A percentile compares a stretch with the other conserved stretches of the same genome.
Conservation (phyloP, 805 yeast species). For the Sugiyamaella mastotermitis region DNA sequence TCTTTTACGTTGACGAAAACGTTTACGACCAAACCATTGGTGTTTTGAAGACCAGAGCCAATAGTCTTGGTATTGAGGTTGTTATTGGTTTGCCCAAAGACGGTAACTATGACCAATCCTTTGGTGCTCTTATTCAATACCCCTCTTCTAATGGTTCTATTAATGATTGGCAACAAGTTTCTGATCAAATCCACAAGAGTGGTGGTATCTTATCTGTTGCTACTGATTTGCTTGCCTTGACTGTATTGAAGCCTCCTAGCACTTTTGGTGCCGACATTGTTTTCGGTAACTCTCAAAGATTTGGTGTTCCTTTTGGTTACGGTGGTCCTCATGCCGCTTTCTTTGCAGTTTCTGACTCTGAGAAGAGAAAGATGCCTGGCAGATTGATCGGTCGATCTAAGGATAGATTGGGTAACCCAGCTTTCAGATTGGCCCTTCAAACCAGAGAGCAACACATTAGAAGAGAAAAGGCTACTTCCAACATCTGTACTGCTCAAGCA, state of each 20-base stretch:
- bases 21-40: conserved; percentile 82
- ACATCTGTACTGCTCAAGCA: conserved; percentile 98
- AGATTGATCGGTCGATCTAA: conserved; percentile 89
- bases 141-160: conserved; percentile 83
- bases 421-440: conserved; percentile 87
- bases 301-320: conserved; percentile 96
- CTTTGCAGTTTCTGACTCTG: conserved; percentile 75
- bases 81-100: conserved; percentile 44
- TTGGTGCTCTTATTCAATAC: conserved; percentile 86
- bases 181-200: conserved; percentile 55
- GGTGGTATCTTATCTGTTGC: conserved; percentile 81
- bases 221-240: conserved; percentile 86
- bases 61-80: conserved; percentile 62
- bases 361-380: conserved; percentile 93
- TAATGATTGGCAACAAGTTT: conserved; percentile 34
- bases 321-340: conserved; percentile 99
- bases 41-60: conserved; percentile 75
- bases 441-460: conserved; percentile 98
- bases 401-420: conserved; percentile 86
- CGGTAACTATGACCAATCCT: conserved; percentile 39
- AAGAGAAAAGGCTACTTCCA: conserved; percentile 95
- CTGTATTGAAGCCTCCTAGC: conserved; percentile 77
- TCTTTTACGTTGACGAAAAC: conserved; percentile 66
- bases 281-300: conserved; percentile 87
- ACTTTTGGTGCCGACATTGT: conserved; percentile 89